These are phyloP conservation scores for Xylariaceae sp. DNA, from an alignment of 2,329 filamentous ascomycete genomes.

Conservation along the genomic window DNA sequence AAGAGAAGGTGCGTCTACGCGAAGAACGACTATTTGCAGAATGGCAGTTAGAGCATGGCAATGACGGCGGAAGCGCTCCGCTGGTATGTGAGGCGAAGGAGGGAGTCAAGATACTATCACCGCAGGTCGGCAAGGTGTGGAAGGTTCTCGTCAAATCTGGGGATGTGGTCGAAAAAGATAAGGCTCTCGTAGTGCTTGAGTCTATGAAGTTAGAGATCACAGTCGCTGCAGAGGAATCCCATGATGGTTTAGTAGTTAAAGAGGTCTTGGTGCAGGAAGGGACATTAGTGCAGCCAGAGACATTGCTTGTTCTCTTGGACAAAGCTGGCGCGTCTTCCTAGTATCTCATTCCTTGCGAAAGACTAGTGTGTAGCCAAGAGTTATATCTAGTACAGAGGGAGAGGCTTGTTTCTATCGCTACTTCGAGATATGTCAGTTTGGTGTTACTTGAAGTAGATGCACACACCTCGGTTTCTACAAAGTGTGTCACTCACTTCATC, in stretches of 20 bases:
- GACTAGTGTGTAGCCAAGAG: no score
- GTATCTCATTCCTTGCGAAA: no score
- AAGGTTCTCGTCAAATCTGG: constrained; percentile 50
- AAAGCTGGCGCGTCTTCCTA: neutral
- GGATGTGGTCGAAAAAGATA: constrained; percentile 44
- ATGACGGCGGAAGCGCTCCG: constrained; percentile 11
- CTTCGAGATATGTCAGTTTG: neutral
- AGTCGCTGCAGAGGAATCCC: constrained; percentile 31
- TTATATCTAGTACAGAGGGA: no score
- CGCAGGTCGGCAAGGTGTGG: constrained; percentile 56
- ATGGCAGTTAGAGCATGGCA: constrained; percentile 35
- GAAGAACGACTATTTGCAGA: constrained; percentile 36
- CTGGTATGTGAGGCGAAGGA: constrained; percentile 20
- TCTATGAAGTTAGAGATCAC: constrained; percentile 62
- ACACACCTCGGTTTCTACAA: no score
- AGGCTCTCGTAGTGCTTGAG: constrained; percentile 52
- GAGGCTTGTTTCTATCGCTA: neutral
- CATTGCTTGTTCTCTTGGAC: constrained; percentile 15
- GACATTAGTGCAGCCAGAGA: constrained; percentile 18
- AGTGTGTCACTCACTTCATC: no score
- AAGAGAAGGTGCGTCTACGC: constrained; percentile 19
- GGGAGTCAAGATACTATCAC: constrained; percentile 42
- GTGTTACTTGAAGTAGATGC: no score
- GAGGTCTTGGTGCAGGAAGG: constrained; percentile 23
- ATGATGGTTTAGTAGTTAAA: constrained; percentile 18